Base-by-base conservation (phyloP, 305 asterid species). In the Fraxinus ornus region DNA sequence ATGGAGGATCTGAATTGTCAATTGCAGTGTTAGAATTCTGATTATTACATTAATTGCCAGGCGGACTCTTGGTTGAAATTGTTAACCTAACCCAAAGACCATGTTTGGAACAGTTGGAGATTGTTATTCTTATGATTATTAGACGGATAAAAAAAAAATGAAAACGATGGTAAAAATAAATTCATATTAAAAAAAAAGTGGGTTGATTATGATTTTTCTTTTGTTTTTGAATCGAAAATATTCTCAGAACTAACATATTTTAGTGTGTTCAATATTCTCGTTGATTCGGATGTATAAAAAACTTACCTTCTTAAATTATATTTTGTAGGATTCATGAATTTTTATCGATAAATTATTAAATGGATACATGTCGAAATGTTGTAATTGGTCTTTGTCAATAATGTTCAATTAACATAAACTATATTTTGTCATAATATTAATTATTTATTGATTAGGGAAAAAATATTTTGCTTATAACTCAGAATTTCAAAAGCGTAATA, bases 1-100 rank as follows among this genome's bases (percentile, higher is more conserved):
- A 37, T 75, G 30, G 33, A 79, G 86, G 74, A 85, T 84, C 86
- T 84, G 44, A 75, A 74, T 52, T 60, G 41, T 68, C 55, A 83
- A 76, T 76, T 0, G 39, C 26, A 55, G 41, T 24, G 57, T 72
- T 68, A 66, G 36, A 52, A 64, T 17, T 24, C 32, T 78, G n/a
- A 52, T 52, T 78, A 77, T 79, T 49, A 26, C 66, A 60, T 60
- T 47, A 41, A 57, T 12, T 78, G 68, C 82, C 39, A 64, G 62
- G 17, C 82, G 13, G 78, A 79, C 26, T 6, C 60, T 22, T 33
- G 19, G 74, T 76, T 57, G 22, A 68, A 72, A 36, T 55, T 52
- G 30, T 79, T 62, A 75, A 49, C 77, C 33, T 39, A 83, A 49
- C 78, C 22, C 60, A 5, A 62, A 22, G 24, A 84, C 52, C 86